These are phyloP conservation scores for Platismatia glauca DNA, from an alignment of 495 filamentous ascomycete genomes.

Conservation along the genomic window DNA sequence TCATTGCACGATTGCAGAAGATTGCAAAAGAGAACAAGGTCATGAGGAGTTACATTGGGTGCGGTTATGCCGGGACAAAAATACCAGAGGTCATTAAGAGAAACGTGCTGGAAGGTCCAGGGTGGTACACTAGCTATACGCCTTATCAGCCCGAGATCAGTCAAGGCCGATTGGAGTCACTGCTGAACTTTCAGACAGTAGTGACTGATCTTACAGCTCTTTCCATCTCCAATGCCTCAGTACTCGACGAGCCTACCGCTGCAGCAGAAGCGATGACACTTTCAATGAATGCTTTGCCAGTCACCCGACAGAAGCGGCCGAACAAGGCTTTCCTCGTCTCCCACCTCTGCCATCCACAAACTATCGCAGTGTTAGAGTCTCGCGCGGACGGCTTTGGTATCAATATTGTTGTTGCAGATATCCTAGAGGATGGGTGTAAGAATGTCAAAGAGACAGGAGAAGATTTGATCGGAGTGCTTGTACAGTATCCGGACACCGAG, in stretches of 20 bases:
- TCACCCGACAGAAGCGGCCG: constrained; percentile 60
- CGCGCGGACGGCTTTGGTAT: constrained; percentile 94
- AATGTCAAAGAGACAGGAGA: constrained; percentile 66
- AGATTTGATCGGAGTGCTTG: constrained; percentile 81
- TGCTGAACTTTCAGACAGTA: constrained; percentile 95
- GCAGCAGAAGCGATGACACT: constrained; percentile 97
- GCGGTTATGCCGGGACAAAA: constrained; percentile 78
- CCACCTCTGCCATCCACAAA: constrained; percentile 78
- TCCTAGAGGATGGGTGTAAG: constrained; percentile 53
- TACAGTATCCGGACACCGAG: constrained; percentile 90
- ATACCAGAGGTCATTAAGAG: constrained; percentile 89
- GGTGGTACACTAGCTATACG: constrained; percentile 98
- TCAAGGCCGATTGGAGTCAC: constrained; percentile 84
- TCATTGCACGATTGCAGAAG: constrained; percentile 52
- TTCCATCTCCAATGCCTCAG: constrained; percentile 85
- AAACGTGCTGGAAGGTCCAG: constrained; percentile 88
- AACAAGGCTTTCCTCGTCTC: constrained; percentile 81
- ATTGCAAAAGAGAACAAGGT: constrained; percentile 60
- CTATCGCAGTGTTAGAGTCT: constrained; percentile 73
- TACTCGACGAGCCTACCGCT: constrained; percentile 89
- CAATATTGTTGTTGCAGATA: constrained; percentile 62
- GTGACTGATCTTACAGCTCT: constrained; percentile 84
- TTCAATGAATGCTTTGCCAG: constrained; percentile 68
- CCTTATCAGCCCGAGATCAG: constrained; percentile 98
- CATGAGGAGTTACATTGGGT: constrained; percentile 66